Percentiles rank a stretch among this genome's conserved stretches.
These are phyloP conservation scores for Pharnaceum exiguum DNA, from an alignment of 148 eudicot genomes.

Conservation along the genomic window DNA sequence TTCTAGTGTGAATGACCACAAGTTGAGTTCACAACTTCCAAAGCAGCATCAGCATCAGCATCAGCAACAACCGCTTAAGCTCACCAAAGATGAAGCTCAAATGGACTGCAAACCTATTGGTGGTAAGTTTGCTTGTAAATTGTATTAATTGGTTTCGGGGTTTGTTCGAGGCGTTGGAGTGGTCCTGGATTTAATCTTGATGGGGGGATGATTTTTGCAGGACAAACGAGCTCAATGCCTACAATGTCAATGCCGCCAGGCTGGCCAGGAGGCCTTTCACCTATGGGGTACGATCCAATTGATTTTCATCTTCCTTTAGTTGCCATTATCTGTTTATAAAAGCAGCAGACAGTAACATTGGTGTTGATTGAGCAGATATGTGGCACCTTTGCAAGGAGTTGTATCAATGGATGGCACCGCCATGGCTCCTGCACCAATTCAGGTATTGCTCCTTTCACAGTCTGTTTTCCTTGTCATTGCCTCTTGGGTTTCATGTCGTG, in stretches of 20 bases:
- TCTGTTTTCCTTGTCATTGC: neutral
- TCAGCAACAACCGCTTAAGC: constrained; percentile 20
- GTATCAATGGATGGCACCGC: constrained; percentile 79
- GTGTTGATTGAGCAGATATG: constrained; percentile 51
- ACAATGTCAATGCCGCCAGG: constrained; percentile 74
- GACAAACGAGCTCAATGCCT: constrained; percentile 60
- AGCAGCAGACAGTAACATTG: neutral
- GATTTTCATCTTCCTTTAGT: neutral
- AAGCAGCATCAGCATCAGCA: constrained; percentile 25
- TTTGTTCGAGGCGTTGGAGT: constrained; percentile 8
- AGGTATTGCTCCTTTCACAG: constrained; percentile 29
- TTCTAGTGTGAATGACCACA: constrained; percentile 14
- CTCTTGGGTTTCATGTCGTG: neutral
- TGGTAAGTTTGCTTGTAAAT: constrained; percentile 32
- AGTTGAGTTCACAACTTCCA: constrained; percentile 28
- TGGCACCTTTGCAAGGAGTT: constrained; percentile 97
- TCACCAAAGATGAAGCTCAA: constrained; percentile 38
- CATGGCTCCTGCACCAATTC: constrained; percentile 72
- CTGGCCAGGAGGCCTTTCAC: constrained; percentile 87
- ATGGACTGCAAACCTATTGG: constrained; percentile 34
- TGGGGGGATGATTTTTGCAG: constrained; percentile 24
- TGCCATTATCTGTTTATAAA: neutral
- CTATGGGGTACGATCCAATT: constrained; percentile 68
- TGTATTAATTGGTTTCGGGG: neutral
- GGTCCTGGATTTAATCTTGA: constrained; percentile 2